Evolutionary conservation across 2,329 filamentous ascomycete species (phyloP).

Genomic region (Leptodontidium sp.): DNA sequence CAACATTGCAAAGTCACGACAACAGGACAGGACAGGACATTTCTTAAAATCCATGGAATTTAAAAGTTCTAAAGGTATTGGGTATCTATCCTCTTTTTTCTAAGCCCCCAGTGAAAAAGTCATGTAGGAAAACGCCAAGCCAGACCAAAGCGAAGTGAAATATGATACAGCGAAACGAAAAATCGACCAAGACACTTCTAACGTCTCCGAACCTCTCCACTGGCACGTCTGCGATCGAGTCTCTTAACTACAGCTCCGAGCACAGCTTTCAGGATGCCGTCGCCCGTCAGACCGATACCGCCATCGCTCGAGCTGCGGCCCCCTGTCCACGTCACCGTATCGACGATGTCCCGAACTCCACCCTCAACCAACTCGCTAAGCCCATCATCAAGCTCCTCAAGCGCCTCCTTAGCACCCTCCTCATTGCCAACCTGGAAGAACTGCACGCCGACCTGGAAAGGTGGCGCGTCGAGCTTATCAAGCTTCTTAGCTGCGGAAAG

Average conservation of each 20-base stretch:
- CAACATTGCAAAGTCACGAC: background rate
- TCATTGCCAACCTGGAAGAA: conserved; percentile 95
- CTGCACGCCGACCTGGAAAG: conserved; percentile 89
- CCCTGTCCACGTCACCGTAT: conserved; percentile 77
- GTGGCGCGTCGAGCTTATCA: conserved; percentile 72
- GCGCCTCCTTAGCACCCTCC: conserved; percentile 65
- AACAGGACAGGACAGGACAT: background rate
- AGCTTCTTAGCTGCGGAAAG: conserved; percentile 73
- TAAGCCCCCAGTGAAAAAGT: background rate
- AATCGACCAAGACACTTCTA: background rate
- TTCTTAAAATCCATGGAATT: background rate
- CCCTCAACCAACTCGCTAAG: conserved; percentile 62
- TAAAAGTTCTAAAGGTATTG: background rate
- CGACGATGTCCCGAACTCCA: conserved; percentile 84
- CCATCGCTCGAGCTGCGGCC: conserved; percentile 48
- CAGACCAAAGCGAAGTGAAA: background rate
- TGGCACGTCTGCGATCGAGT: conserved; percentile 60
- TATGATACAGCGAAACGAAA: conserved; percentile 15
- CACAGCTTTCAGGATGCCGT: conserved; percentile 82
- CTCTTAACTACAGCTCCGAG: conserved; percentile 77
- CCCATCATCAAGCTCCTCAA: conserved; percentile 79
- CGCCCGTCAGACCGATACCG: conserved; percentile 63
- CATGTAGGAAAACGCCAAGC: background rate
- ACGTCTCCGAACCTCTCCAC: conserved; percentile 39
- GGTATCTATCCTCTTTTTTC: background rate